Conservation (phyloP, 2,329 filamentous ascomycete genomes). For the Aspergillus sclerotialis region DNA sequence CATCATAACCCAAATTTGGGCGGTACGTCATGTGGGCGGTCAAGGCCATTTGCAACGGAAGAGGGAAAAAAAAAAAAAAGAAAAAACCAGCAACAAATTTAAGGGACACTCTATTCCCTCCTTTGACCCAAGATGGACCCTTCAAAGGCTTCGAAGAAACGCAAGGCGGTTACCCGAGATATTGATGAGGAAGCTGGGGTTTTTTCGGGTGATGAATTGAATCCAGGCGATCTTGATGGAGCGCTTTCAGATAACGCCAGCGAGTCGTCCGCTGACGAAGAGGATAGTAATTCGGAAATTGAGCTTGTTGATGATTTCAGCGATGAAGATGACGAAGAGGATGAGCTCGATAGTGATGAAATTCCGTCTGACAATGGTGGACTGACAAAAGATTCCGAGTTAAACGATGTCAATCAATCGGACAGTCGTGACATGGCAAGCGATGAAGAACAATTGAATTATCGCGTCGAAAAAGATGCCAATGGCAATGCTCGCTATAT, state of each 20-base stretch:
- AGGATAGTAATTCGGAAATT: constrained; percentile 39
- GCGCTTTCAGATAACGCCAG: constrained; percentile 36
- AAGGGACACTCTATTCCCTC: not conserved
- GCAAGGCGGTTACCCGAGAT: constrained; percentile 56
- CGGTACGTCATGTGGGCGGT: constrained; percentile 34
- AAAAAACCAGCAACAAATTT: constrained; percentile 16
- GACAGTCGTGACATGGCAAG: no score
- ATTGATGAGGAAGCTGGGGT: constrained; percentile 42
- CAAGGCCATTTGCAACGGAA: constrained; percentile 10
- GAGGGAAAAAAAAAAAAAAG: constrained; percentile 8
- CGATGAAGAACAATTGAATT: constrained; percentile 46
- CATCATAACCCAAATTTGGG: no score
- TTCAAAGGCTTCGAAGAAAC: constrained; percentile 49
- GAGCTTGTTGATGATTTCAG: constrained; percentile 52
- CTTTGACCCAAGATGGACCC: constrained; percentile 23
- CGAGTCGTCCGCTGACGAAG: constrained; percentile 31
- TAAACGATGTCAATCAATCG: no score
- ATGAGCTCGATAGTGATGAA: constrained; percentile 46
- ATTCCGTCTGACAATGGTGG: constrained; percentile 41
- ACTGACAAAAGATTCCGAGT: no score
- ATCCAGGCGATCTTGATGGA: constrained; percentile 35
- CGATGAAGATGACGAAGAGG: constrained; percentile 43
- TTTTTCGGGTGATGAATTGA: constrained; percentile 56
- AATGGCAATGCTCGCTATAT: constrained; percentile 87
- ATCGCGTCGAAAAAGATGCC: constrained; percentile 66